phyloP scores from a whole-genome alignment of 2,329 filamentous ascomycete species.

The Cercospora sp. region DNA sequence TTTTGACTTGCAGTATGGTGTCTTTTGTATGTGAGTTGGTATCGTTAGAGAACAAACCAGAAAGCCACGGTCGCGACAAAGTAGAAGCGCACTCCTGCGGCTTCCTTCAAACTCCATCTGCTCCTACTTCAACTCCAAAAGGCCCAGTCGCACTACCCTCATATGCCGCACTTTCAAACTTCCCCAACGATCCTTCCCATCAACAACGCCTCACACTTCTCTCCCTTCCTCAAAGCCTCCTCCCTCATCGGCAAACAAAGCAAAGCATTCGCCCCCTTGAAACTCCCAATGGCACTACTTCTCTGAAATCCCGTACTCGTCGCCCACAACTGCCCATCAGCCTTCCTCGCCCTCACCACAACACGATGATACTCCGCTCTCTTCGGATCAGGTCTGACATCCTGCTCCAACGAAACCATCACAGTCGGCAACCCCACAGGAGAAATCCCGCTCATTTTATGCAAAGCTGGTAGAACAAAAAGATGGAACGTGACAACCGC shows the following conservation, averaged over 20 bases:
- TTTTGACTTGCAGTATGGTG: too few relatives aligned
- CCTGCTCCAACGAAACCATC: constrained; percentile 68
- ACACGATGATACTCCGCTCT: constrained; percentile 91
- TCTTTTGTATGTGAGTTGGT: too few relatives aligned
- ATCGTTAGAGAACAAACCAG: too few relatives aligned
- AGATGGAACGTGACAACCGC: constrained; percentile 91
- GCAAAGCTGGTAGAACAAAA: constrained; percentile 85
- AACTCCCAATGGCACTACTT: constrained; percentile 84
- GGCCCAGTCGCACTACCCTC: too few relatives aligned
- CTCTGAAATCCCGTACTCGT: constrained; percentile 85
- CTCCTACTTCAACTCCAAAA: too few relatives aligned
- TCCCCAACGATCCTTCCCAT: constrained; percentile 58
- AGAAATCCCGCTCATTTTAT: constrained; percentile 69
- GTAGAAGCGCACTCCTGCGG: too few relatives aligned
- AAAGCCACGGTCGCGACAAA: too few relatives aligned
- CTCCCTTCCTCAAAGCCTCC: constrained; percentile 66
- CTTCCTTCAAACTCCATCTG: too few relatives aligned
- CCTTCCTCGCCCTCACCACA: constrained; percentile 59
- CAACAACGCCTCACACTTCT: constrained; percentile 73
- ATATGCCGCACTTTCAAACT: background rate
- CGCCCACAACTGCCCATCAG: constrained; percentile 69
- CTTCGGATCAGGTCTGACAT: constrained; percentile 70
- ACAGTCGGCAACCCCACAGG: constrained; percentile 71
- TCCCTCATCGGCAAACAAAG: constrained; percentile 70
- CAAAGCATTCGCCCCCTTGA: constrained; percentile 84